Conservation (phyloP, 2,329 filamentous ascomycete species). For the Nemania sp. region DNA sequence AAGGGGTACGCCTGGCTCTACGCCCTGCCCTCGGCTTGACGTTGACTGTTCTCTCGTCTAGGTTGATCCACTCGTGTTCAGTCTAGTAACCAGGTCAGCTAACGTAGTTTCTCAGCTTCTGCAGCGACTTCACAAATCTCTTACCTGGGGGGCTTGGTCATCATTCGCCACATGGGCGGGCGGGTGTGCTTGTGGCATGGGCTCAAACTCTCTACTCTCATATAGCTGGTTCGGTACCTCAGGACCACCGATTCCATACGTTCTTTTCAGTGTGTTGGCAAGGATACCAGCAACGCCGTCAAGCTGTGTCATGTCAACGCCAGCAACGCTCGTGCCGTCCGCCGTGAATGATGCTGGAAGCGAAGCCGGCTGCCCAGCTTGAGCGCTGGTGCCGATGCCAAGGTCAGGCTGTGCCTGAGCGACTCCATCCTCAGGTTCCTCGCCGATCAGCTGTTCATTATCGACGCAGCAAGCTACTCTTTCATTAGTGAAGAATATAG, state of each 20-base stretch:
- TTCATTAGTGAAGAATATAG: constrained; percentile 8
- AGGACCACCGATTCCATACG: background rate
- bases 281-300: constrained; percentile 21
- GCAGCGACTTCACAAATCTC: background rate
- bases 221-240: background rate
- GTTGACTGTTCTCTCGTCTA: background rate
- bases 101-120: background rate
- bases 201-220: background rate
- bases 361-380: too few species aligned
- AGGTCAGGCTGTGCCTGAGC: too few species aligned
- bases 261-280: constrained; percentile 5
- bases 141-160: background rate
- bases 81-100: background rate
- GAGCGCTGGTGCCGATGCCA: too few species aligned
- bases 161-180: background rate
- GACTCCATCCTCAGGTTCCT: constrained; percentile 14
- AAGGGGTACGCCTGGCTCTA: background rate
- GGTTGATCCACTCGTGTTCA: background rate
- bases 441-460: background rate
- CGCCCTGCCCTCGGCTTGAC: background rate
- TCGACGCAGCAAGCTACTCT: constrained; percentile 14
- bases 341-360: constrained; percentile 2
- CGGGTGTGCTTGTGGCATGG: background rate
- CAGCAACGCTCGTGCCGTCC: constrained; percentile 11
- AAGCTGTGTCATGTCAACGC: constrained; percentile 23